Evolutionary conservation across 371 early-diverging fungal species (phyloP), one percentile per base, ranked within the genome.

Genomic region (Mortierella polycephala): DNA sequence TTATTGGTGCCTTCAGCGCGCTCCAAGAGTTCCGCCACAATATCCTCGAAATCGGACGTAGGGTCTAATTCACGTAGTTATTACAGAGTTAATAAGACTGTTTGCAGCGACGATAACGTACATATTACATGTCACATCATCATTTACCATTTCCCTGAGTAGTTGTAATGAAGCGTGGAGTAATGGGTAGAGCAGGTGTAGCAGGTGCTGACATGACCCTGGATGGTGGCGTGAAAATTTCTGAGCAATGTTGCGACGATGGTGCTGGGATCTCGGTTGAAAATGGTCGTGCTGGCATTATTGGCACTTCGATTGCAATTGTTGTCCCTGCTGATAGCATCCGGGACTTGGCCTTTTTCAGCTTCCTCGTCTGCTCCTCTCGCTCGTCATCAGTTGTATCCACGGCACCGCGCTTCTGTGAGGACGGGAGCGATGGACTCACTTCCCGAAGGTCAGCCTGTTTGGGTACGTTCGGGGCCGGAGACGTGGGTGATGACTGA

Each of bases 1-100:
- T 55, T 39, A 9, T 51, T 57, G 16, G 23, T 56, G n/a, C 8
- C 14, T 4, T 50, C 42, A 7, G 50, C 20, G 3, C 55, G n/a
- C 23, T 64, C 67, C 57, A 77, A 16, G 4, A 65, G 39, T 30
- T 60, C 60, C 4, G 56, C 12, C 11, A 71, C 64, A 0, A 40
- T 42, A 21, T 76, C 71, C n/a, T 71, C 71, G 40, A 62, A 62
- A 14, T 51, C 49, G 42, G 57, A 9, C 20, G 63, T 18, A 13
- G 67, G 57, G 11, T 69, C 62, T 62, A 51, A 46, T 16, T 16
- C 1, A 46, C 6, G 16, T 46, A 16, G 16, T 16, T n/a, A 7
- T 2, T 40, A 12, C 6, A 54, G 39, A 42, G 39, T 20, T 41
- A 47, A 6, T 50, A 9, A 3, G 7, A 1, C 10, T 51, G 20